Base-by-base conservation (phyloP, 75 land plant genomes). In the Larix kaempferi region DNA sequence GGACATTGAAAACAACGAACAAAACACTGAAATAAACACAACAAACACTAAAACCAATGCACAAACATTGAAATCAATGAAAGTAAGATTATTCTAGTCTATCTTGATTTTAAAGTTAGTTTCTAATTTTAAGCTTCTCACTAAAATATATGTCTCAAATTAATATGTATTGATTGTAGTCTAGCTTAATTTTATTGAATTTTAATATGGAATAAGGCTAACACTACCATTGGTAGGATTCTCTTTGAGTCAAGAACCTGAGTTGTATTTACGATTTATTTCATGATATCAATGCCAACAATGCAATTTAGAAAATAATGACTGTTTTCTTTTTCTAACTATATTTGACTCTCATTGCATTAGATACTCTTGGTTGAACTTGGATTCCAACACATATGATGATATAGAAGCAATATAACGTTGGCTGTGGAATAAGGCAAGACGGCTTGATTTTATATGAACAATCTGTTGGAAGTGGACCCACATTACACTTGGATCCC, bases 391-490 rank as follows among this genome's bases (percentile, higher is more conserved):
- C 52, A 73, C 75, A 15, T 73, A 73, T 55, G 57, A 33, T 27
- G 98, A 95, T 84, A 93, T 95, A 79, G 98, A 95, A 59, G 98
- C 98, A 25, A 96, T 95, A 2, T 93, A 93, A 78, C 76, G 89
- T 37, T 93, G 92, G 91, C 22, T 91, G 91, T 79, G 96, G 90
- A 55, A 62, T 88, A 39, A 89, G 71, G 79, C 90, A 93, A 55
- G 98, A 95, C 73, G 93, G 93, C 58, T n/a, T 95, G 57, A 92
- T 95, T 58, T 75, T 95, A 25, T 95, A 95, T 75, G 98, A 96
- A 14, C 98, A 95, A 81, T 93, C 96, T 41, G 98, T 94, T 74
- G 98, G 98, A 44, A 95, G 98, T 81, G 98, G 96, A 7, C 98
- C 98, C 1, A 95, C 98, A 44, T 54, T 93, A 55, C 94, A 95